Percentiles rank a stretch among this genome's conserved stretches.
Evolutionary conservation across 2,329 filamentous ascomycete species (phyloP).

Genomic region (Emericellopsis cladophorae): DNA sequence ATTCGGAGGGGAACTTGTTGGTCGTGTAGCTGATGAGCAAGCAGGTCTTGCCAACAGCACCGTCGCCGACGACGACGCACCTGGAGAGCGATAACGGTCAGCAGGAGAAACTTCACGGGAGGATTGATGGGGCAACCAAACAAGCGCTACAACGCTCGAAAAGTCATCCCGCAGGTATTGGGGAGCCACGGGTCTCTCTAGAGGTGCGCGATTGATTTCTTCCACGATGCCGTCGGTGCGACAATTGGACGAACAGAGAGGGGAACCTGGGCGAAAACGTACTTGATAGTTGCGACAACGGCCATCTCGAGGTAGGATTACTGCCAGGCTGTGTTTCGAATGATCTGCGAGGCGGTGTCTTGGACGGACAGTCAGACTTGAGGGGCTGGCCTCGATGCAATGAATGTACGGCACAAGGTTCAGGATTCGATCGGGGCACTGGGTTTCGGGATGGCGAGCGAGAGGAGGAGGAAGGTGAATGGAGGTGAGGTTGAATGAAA

Average conservation of each 20-base stretch:
- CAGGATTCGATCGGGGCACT: no score
- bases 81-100: conserved; percentile 31
- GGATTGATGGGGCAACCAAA: background rate
- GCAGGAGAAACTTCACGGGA: conserved; percentile 4
- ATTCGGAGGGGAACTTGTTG: conserved; percentile 99
- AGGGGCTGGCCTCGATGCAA: background rate
- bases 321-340: conserved; percentile 24
- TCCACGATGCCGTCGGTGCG: conserved; percentile 1
- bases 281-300: conserved; percentile 55
- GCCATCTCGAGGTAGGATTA: conserved; percentile 31
- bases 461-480: no score
- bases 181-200: no score
- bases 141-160: background rate
- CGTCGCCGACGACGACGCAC: conserved; percentile 97
- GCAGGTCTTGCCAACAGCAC: conserved; percentile 98
- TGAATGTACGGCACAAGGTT: no score
- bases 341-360: background rate
- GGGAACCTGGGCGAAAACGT: conserved; percentile 17
- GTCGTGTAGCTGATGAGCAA: conserved; percentile 98
- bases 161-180: no score
- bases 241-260: conserved; percentile 1
- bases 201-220: background rate
- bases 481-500: no score
- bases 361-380: background rate
- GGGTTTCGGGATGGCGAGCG: no score